These are phyloP conservation scores for Rutstroemia sp. DNA, from an alignment of 2,329 filamentous ascomycete species.

Conservation along the genomic window DNA sequence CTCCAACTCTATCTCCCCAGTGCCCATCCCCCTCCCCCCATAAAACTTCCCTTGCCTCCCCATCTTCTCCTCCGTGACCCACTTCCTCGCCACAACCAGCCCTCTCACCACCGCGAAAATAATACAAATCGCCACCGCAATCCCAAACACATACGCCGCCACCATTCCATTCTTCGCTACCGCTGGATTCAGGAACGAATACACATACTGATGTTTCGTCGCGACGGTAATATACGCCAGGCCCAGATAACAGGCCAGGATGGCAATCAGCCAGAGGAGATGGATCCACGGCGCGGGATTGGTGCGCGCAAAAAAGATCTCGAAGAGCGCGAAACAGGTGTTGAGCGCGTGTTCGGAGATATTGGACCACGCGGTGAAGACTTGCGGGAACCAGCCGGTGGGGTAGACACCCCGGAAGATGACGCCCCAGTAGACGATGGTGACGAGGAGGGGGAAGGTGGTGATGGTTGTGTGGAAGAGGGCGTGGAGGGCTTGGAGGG, in stretches of 20 bases:
- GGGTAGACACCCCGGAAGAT: slow-evolving; percentile 29
- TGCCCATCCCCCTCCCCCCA: not conserved
- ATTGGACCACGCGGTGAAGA: slow-evolving; percentile 56
- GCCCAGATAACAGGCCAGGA: slow-evolving; percentile 64
- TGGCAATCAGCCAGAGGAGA: slow-evolving; percentile 57
- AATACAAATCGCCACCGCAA: slow-evolving; percentile 21
- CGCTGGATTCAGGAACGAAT: slow-evolving; percentile 64
- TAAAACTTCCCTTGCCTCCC: slow-evolving; percentile 11
- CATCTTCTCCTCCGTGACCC: slow-evolving; percentile 32
- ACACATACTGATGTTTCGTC: slow-evolving; percentile 67
- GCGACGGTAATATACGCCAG: slow-evolving; percentile 67
- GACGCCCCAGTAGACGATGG: slow-evolving; percentile 62
- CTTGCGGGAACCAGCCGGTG: slow-evolving; percentile 31
- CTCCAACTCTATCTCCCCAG: not conserved
- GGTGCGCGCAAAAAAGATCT: slow-evolving; percentile 63
- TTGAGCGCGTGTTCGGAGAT: slow-evolving; percentile 72
- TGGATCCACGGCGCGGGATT: slow-evolving; percentile 56
- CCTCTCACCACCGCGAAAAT: slow-evolving; percentile 21
- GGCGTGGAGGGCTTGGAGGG: slow-evolving; percentile 57
- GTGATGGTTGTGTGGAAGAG: slow-evolving; percentile 57
- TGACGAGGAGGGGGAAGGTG: slow-evolving; percentile 61
- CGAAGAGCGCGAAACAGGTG: slow-evolving; percentile 64
- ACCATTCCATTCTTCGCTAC: slow-evolving; percentile 15
- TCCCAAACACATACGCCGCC: slow-evolving; percentile 24
- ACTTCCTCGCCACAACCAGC: slow-evolving; percentile 33